Evolutionary conservation across 768 basidiomycete species (phyloP).

Genomic region (Amanita jacksonii): DNA sequence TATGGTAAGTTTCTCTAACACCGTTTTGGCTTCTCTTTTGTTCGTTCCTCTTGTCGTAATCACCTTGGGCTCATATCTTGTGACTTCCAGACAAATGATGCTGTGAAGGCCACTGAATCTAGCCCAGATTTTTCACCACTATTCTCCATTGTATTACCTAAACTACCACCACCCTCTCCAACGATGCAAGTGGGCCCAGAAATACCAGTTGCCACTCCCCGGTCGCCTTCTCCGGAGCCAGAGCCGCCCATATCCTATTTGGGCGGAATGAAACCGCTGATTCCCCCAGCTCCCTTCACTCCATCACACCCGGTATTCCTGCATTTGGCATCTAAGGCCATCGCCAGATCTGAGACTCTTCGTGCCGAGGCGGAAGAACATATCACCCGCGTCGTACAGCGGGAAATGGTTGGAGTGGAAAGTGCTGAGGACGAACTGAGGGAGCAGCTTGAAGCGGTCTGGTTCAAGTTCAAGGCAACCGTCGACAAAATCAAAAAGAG

Average conservation of each 20-base stretch:
- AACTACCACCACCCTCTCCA: constrained; percentile 16
- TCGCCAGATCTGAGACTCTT: constrained; percentile 40
- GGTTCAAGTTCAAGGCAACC: constrained; percentile 47
- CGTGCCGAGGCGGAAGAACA: constrained; percentile 51
- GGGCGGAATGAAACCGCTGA: constrained; percentile 47
- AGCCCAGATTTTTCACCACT: constrained; percentile 34
- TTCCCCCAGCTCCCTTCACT: constrained; percentile 69
- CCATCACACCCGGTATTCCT: constrained; percentile 65
- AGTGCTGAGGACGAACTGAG: constrained; percentile 43
- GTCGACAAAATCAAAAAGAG: constrained; percentile 33
- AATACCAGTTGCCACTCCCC: constrained; percentile 14
- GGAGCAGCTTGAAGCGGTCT: constrained; percentile 50
- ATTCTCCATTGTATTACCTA: constrained; percentile 39
- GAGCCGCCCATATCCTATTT: constrained; percentile 31
- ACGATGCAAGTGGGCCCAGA: constrained; percentile 17
- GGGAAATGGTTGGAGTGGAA: constrained; percentile 48
- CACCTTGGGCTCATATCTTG: constrained; percentile 10
- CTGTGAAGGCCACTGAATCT: constrained; percentile 24
- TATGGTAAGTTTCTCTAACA: constrained; percentile 57
- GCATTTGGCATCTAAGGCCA: constrained; percentile 52
- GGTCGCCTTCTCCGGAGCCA: constrained; percentile 21
- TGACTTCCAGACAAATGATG: constrained; percentile 28
- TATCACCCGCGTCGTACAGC: constrained; percentile 40
- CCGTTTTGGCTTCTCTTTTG: not conserved
- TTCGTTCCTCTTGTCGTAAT: too few relatives aligned